Evolutionary conservation across 768 basidiomycete species (phyloP).

Genomic region (Suillus subalutaceus): DNA sequence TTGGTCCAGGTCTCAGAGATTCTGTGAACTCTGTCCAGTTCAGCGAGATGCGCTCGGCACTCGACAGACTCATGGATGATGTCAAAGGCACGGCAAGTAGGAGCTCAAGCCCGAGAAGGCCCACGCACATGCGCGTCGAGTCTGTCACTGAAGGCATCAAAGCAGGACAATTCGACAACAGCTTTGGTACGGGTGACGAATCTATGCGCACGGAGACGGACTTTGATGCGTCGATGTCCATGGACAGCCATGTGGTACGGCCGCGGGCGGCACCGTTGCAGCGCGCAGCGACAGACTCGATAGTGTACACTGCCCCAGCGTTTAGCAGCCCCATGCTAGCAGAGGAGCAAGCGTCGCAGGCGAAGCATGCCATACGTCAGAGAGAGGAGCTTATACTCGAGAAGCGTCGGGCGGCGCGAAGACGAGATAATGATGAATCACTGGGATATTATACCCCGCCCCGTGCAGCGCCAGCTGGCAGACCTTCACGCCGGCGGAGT

Average conservation of each 20-base stretch:
- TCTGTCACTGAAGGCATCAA: conserved; percentile 36
- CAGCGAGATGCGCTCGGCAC: conserved; percentile 71
- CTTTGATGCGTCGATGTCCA: conserved; percentile 15
- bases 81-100: conserved; percentile 39
- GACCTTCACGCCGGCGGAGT: conserved; percentile 68
- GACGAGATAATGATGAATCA: conserved; percentile 51
- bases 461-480: conserved; percentile 35
- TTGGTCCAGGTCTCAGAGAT: conserved; percentile 33
- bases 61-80: conserved; percentile 75
- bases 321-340: conserved; percentile 36
- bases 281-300: conserved; percentile 57
- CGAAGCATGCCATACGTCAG: conserved; percentile 66
- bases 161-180: conserved; percentile 38
- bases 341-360: conserved; percentile 44
- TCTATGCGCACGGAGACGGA: conserved; percentile 35
- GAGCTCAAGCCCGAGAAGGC: conserved; percentile 27
- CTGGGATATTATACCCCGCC: conserved; percentile 38
- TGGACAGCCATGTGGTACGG: conserved; percentile 24
- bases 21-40: conserved; percentile 57
- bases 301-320: conserved; percentile 31
- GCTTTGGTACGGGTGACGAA: conserved; percentile 33
- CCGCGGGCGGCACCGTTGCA: conserved; percentile 35
- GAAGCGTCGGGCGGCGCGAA: conserved; percentile 65
- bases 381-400: conserved; percentile 73
- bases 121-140: conserved; percentile 27